These are phyloP conservation scores for Fusarium decemcellulare DNA, from an alignment of 2,329 filamentous ascomycete genomes.

Conservation along the genomic window DNA sequence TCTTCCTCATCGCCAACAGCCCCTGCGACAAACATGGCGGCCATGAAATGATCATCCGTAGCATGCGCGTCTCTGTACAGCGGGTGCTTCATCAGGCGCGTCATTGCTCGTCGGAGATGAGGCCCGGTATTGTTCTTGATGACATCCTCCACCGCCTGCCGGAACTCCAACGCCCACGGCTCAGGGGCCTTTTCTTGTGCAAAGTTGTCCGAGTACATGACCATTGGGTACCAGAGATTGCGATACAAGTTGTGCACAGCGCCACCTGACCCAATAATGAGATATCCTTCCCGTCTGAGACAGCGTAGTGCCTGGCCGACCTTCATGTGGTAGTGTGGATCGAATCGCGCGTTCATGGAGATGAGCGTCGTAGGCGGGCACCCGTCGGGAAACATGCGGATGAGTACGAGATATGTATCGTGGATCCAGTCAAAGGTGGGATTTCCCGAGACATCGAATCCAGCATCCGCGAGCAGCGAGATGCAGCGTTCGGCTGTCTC, in stretches of 20 bases:
- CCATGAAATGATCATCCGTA: slow-evolving; percentile 80
- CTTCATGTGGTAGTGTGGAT: slow-evolving; percentile 43
- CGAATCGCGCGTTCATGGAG: slow-evolving; percentile 43
- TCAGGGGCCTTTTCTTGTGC: slow-evolving; percentile 29
- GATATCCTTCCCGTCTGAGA: slow-evolving; percentile 39
- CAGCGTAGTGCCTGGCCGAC: slow-evolving; percentile 34
- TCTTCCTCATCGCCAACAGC: slow-evolving; percentile 64
- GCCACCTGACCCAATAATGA: slow-evolving; percentile 72
- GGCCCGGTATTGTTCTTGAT: slow-evolving; percentile 60
- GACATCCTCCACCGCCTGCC: slow-evolving; percentile 74
- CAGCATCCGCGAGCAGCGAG: slow-evolving; percentile 60
- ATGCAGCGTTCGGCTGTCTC: slow-evolving; percentile 65
- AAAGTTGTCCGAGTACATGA: slow-evolving; percentile 61
- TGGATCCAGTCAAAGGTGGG: slow-evolving; percentile 78
- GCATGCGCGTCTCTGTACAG: slow-evolving; percentile 76
- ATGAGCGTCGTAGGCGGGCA: slow-evolving; percentile 73
- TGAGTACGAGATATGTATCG: slow-evolving; percentile 78
- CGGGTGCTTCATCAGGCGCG: slow-evolving; percentile 78
- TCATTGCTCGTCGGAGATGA: slow-evolving; percentile 66
- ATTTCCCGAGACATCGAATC: slow-evolving; percentile 69
- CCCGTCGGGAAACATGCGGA: slow-evolving; percentile 76
- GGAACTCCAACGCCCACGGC: slow-evolving; percentile 73
- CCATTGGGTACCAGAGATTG: slow-evolving; percentile 76
- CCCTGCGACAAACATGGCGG: slow-evolving; percentile 75
- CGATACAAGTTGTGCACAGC: slow-evolving; percentile 80